Percentiles rank a stretch among this genome's conserved stretches.
phyloP scores from a whole-genome alignment of 2,329 filamentous ascomycete genomes.

The Paracoccidioides lutzii region DNA sequence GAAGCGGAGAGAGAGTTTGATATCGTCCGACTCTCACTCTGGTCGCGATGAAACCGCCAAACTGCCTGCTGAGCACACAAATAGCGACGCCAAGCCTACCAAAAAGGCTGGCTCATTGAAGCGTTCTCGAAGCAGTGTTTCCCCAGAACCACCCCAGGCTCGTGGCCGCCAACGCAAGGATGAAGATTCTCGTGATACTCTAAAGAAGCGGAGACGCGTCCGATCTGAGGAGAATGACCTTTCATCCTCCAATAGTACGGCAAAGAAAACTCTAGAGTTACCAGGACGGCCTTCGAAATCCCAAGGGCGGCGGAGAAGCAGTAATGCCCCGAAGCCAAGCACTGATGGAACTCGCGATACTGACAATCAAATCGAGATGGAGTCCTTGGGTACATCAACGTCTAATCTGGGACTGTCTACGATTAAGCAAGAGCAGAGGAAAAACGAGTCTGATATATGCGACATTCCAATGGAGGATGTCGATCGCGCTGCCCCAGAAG shows the following conservation, averaged over 20 bases:
- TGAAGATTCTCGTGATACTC: conserved; percentile 19
- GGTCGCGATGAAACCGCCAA: conserved; percentile 26
- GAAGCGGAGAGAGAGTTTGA: conserved; percentile 22
- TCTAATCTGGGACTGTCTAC: conserved; percentile 12
- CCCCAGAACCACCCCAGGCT: conserved; percentile 28
- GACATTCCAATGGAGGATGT: conserved; percentile 21
- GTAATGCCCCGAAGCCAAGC: conserved; percentile 12
- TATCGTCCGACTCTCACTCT: conserved; percentile 30
- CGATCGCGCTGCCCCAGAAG: neutral
- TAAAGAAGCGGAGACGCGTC: conserved; percentile 33
- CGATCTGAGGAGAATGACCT: conserved; percentile 26
- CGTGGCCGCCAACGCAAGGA: conserved; percentile 21
- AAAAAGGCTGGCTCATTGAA: conserved; percentile 21
- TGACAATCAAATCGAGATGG: conserved; percentile 10
- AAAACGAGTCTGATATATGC: conserved; percentile 16
- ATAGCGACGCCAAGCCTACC: conserved; percentile 14
- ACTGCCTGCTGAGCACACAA: conserved; percentile 18
- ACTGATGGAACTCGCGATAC: conserved; percentile 9
- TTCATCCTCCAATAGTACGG: conserved; percentile 19
- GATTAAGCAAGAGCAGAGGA: conserved; percentile 22
- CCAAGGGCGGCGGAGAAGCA: conserved; percentile 12
- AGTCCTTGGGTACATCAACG: conserved; percentile 7
- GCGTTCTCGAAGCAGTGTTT: conserved; percentile 29
- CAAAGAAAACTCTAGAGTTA: conserved; percentile 18
- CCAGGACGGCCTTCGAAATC: conserved; percentile 11